These are phyloP conservation scores for Tylopilus sp. DNA, from an alignment of 768 basidiomycete species.

Conservation along the genomic window DNA sequence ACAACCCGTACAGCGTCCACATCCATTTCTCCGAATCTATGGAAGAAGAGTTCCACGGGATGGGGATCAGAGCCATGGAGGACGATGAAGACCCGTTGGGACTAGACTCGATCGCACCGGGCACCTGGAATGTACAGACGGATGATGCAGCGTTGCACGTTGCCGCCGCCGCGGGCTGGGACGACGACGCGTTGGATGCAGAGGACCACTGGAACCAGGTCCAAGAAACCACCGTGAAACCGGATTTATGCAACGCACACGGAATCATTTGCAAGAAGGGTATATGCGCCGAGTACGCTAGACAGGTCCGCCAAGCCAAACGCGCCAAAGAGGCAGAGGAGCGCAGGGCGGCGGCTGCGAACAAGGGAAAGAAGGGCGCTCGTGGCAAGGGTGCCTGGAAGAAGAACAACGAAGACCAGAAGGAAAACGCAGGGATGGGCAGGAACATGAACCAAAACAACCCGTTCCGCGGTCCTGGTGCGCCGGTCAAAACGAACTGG, in stretches of 20 bases:
- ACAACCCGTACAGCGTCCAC: conserved; percentile 21
- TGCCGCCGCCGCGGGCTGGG: conserved; percentile 4
- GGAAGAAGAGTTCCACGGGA: conserved; percentile 29
- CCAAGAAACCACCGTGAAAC: conserved; percentile 2
- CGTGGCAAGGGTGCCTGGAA: conserved; percentile 11
- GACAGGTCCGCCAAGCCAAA: conserved; percentile 19
- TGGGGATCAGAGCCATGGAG: conserved; percentile 15
- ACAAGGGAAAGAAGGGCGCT: conserved; percentile 21
- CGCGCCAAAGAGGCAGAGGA: conserved; percentile 18
- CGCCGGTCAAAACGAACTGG: conserved; percentile 31
- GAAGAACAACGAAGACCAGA: conserved; percentile 4
- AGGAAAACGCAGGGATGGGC: neutral
- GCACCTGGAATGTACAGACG: conserved; percentile 12
- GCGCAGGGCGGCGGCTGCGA: conserved; percentile 10
- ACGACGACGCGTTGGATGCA: conserved; percentile 19
- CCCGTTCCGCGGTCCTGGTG: conserved; percentile 28
- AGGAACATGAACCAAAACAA: conserved; percentile 9
- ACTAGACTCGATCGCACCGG: conserved; percentile 27
- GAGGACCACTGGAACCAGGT: conserved; percentile 19
- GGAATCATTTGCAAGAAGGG: conserved; percentile 35
- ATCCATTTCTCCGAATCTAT: conserved; percentile 26
- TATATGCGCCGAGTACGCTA: conserved; percentile 34
- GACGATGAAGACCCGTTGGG: conserved; percentile 13
- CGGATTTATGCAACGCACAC: conserved; percentile 30
- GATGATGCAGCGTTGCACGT: conserved; percentile 1